Evolutionary conservation across 805 yeast genomes (phyloP).

Genomic region (Candida piceae): DNA sequence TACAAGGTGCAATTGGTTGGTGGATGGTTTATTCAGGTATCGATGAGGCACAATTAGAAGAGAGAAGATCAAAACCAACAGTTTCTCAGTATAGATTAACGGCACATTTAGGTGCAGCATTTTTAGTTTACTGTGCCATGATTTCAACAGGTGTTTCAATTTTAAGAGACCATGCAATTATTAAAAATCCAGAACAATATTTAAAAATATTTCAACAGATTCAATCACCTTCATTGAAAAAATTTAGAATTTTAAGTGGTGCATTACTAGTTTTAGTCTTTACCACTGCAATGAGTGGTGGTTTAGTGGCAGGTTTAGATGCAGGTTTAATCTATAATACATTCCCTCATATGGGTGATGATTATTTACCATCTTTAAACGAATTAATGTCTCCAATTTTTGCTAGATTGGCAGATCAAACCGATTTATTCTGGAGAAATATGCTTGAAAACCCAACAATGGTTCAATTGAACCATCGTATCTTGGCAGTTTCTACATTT

Average conservation of each 20-base stretch:
- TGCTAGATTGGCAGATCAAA: conserved; percentile 58
- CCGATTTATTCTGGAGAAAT: conserved; percentile 89
- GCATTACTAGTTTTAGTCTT: conserved; percentile 68
- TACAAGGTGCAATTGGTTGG: conserved; percentile 98
- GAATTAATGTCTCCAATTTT: conserved; percentile 76
- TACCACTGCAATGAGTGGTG: conserved; percentile 94
- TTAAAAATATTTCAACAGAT: conserved; percentile 50
- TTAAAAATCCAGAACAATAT: conserved; percentile 58
- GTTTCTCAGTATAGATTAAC: conserved; percentile 94
- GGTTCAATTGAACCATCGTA: conserved; percentile 88
- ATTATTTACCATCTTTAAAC: conserved; percentile 62
- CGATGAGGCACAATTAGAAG: conserved; percentile 70
- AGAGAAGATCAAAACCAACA: conserved; percentile 90
- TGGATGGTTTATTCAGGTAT: conserved; percentile 99
- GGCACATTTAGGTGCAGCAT: conserved; percentile 91
- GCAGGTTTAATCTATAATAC: conserved; percentile 96
- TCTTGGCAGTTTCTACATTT: conserved; percentile 78
- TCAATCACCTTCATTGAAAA: conserved; percentile 53
- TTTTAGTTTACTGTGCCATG: conserved; percentile 81
- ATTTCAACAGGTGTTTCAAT: conserved; percentile 86
- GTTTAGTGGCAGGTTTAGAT: conserved; percentile 96
- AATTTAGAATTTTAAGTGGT: conserved; percentile 49
- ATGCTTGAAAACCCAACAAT: conserved; percentile 92
- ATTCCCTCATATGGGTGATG: conserved; percentile 95
- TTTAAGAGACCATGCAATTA: conserved; percentile 65